Conservation (phyloP, 2,329 filamentous ascomycete genomes). For the Stachybotrys echinatus region DNA sequence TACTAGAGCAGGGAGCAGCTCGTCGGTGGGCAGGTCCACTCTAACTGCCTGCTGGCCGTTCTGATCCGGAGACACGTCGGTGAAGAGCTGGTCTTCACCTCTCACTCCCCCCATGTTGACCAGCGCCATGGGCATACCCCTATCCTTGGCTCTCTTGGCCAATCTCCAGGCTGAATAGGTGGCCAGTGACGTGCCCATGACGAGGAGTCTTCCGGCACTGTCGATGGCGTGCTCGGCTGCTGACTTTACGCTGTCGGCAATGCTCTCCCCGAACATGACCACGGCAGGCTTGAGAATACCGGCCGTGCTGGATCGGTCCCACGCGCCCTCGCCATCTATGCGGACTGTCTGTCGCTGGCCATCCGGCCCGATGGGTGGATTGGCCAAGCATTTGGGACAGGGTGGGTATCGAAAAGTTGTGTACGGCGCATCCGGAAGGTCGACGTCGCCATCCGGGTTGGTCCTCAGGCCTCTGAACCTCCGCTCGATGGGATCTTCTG, state of each 20-base stretch:
- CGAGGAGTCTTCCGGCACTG: slow-evolving; percentile 65
- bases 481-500: slow-evolving; percentile 68
- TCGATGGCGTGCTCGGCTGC: slow-evolving; percentile 79
- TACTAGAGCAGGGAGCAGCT: slow-evolving; percentile 52
- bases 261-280: slow-evolving; percentile 94
- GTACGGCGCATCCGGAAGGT: slow-evolving; percentile 82
- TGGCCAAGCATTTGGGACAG: slow-evolving; percentile 71
- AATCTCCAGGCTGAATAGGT: slow-evolving; percentile 94
- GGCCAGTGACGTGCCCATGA: slow-evolving; percentile 85
- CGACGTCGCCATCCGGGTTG: slow-evolving; percentile 93
- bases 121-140: slow-evolving; percentile 79
- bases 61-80: slow-evolving; percentile 45
- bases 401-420: slow-evolving; percentile 86
- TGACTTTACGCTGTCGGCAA: slow-evolving; percentile 61
- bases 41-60: slow-evolving; percentile 47
- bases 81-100: slow-evolving; percentile 70
- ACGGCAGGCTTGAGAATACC: slow-evolving; percentile 91
- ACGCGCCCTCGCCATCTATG: slow-evolving; percentile 76
- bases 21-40: slow-evolving; percentile 52
- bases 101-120: slow-evolving; percentile 82
- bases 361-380: slow-evolving; percentile 52
- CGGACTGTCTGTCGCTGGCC: slow-evolving; percentile 55
- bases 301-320: slow-evolving; percentile 57
- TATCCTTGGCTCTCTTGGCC: slow-evolving; percentile 75
- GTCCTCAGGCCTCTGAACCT: slow-evolving; percentile 66